These are phyloP conservation scores for Mycena amicta DNA, from an alignment of 768 basidiomycete genomes.

Conservation along the genomic window DNA sequence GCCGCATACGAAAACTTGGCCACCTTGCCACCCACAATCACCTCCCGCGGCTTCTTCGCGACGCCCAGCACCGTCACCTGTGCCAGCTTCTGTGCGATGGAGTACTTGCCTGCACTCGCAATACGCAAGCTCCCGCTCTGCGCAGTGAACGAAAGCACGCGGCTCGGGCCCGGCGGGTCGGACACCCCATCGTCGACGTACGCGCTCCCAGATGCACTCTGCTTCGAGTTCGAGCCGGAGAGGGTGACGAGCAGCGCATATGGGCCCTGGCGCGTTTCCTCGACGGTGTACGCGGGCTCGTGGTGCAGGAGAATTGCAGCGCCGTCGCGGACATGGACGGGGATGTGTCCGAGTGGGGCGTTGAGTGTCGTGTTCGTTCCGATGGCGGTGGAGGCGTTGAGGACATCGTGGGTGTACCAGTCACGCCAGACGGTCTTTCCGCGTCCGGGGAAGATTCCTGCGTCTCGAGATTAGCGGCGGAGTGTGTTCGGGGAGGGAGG, in stretches of 20 bases:
- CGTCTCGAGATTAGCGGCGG: not conserved
- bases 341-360: slow-evolving; percentile 77
- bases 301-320: slow-evolving; percentile 66
- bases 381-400: slow-evolving; percentile 41
- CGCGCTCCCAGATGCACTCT: slow-evolving; percentile 57
- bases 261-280: slow-evolving; percentile 63
- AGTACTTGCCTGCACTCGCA: slow-evolving; percentile 40
- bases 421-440: slow-evolving; percentile 66
- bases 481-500: too few relatives aligned
- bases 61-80: slow-evolving; percentile 64
- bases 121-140: slow-evolving; percentile 39
- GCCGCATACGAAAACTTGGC: slow-evolving; percentile 44
- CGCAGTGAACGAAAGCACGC: slow-evolving; percentile 48
- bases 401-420: slow-evolving; percentile 68
- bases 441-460: slow-evolving; percentile 68
- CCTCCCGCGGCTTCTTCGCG: slow-evolving; percentile 36
- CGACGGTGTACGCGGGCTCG: slow-evolving; percentile 65
- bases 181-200: slow-evolving; percentile 75
- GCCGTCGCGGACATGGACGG: slow-evolving; percentile 74
- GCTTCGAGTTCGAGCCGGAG: slow-evolving; percentile 31
- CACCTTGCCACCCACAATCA: slow-evolving; percentile 40
- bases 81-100: slow-evolving; percentile 48
- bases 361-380: slow-evolving; percentile 51
- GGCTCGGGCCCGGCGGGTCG: slow-evolving; percentile 57
- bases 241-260: slow-evolving; percentile 66